Base-by-base conservation (phyloP, 768 basidiomycete species). In the Trametes gibbosa region DNA sequence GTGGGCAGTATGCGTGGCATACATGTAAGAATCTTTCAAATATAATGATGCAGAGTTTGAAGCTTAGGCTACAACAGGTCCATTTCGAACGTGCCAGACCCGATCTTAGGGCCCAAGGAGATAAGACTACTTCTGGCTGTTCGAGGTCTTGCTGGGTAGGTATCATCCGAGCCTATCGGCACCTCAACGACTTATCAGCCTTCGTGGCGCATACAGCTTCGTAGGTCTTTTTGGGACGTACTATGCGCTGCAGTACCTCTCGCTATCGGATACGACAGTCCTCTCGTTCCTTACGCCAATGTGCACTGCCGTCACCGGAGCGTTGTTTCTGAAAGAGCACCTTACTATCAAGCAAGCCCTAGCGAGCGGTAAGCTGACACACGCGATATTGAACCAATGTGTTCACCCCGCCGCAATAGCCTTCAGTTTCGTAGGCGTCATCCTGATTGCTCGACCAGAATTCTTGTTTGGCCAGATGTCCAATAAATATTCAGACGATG, bases 401-500 rank as follows among this genome's bases (percentile, higher is more conserved):
- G n/a, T 32, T 32, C 10, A 32, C 10, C 5, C 29, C 10, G 29
- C 10, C 29, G 5, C 29, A 10, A 32, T 27, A 56, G 82, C 86
- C 9, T 78, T 81, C 50, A 86, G 89, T 68, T 78, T 95, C 39
- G 50, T 81, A 8, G 93, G 92, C 0, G 90, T 92, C 14, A 68
- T 94, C n/a, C 75, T 93, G 13, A 91, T 96, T 51, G 89, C 92
- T 8, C 79, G 90, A 34, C 93, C 93, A 0, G 74, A 79, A 0
- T 83, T 84, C 51, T 65, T 96, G 6, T 95, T 96, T 65, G 87
- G 86, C 2, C 56, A n/a, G 29, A 2, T 13, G 12, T 29, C 13
- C 34, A 8, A 24, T 45, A 2, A 27, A 42, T 14, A 53, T 52
- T 12, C 10, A 48, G 39, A 13, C 43, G 13, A 51, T 48, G 25